A percentile compares a stretch with the other conserved stretches of the same genome.
Conservation (phyloP, 1,284 basidiomycete species). For the Exsudoporus floridanus region DNA sequence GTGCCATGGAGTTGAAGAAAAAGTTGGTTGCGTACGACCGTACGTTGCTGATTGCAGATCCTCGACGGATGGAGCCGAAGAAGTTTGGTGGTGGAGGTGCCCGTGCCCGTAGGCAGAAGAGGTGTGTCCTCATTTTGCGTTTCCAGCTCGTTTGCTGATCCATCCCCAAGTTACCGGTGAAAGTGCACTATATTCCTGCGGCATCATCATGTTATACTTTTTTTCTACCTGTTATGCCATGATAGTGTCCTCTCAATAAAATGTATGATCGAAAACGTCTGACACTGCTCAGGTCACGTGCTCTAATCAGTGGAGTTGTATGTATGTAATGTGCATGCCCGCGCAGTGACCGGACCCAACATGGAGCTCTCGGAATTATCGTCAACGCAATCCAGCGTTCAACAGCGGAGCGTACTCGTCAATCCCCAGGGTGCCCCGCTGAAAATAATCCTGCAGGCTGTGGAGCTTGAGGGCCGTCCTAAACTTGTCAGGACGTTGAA, state of each 20-base stretch:
- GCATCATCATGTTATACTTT: constrained; percentile 46
- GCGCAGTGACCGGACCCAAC: constrained; percentile 1
- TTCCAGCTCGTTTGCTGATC: constrained; percentile 11
- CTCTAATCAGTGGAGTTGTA: neutral
- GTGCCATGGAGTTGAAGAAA: constrained; percentile 96
- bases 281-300: constrained; percentile 17
- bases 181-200: constrained; percentile 28
- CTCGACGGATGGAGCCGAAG: constrained; percentile 99
- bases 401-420: constrained; percentile 27
- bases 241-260: constrained; percentile 43
- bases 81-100: constrained; percentile 98
- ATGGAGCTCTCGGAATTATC: constrained; percentile 27
- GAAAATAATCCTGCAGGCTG: constrained; percentile 52
- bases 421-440: constrained; percentile 27
- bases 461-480: constrained; percentile 48
- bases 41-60: constrained; percentile 95
- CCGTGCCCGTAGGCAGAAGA: constrained; percentile 94
- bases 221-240: constrained; percentile 46
- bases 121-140: constrained; percentile 45
- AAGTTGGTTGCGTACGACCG: constrained; percentile 94
- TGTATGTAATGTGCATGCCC: neutral
- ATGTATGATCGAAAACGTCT: constrained; percentile 16
- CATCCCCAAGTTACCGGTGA: constrained; percentile 81
- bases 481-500: constrained; percentile 52
- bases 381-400: constrained; percentile 15